These are phyloP conservation scores for Jimgerdemannia flammicorona DNA, from an alignment of 192 early-diverging fungal species.

Conservation along the genomic window DNA sequence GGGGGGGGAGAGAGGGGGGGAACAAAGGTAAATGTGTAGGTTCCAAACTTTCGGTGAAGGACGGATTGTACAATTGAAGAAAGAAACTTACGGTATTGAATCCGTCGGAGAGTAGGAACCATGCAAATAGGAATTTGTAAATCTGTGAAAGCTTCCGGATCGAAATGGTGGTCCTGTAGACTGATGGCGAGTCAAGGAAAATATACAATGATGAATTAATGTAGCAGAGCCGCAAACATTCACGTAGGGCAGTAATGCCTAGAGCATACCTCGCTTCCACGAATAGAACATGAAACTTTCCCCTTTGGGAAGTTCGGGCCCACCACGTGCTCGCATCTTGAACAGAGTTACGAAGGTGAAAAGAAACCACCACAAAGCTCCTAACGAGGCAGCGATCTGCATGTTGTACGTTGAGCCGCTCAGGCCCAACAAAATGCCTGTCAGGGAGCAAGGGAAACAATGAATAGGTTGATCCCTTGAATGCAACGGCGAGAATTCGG, in stretches of 20 bases:
- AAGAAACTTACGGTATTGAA: conserved; percentile 32
- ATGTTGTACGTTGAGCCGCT: conserved; percentile 27
- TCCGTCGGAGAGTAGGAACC: conserved; percentile 63
- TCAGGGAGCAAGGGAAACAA: not conserved
- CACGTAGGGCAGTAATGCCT: not conserved
- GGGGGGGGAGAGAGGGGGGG: not conserved
- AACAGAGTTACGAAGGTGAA: conserved; percentile 36
- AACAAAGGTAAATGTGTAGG: not conserved
- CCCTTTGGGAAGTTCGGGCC: conserved; percentile 42
- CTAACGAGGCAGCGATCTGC: conserved; percentile 33
- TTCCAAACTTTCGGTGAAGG: too few species aligned
- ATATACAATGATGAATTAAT: too few species aligned
- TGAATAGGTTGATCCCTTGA: not conserved
- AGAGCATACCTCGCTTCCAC: conserved; percentile 28
- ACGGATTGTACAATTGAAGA: not conserved
- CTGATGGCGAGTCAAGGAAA: conserved; percentile 4
- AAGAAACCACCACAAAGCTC: conserved; percentile 44
- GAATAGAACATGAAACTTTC: conserved; percentile 35
- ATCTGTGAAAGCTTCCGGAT: conserved; percentile 40
- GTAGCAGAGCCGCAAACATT: not conserved
- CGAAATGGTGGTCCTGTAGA: conserved; percentile 32
- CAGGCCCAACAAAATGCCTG: conserved; percentile 33
- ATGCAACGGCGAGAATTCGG: conserved; percentile 2
- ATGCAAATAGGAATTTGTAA: conserved; percentile 58
- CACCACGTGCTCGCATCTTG: conserved; percentile 33